Conservation (phyloP, 345 rosid genomes). For the Conringia planisiliqua region DNA sequence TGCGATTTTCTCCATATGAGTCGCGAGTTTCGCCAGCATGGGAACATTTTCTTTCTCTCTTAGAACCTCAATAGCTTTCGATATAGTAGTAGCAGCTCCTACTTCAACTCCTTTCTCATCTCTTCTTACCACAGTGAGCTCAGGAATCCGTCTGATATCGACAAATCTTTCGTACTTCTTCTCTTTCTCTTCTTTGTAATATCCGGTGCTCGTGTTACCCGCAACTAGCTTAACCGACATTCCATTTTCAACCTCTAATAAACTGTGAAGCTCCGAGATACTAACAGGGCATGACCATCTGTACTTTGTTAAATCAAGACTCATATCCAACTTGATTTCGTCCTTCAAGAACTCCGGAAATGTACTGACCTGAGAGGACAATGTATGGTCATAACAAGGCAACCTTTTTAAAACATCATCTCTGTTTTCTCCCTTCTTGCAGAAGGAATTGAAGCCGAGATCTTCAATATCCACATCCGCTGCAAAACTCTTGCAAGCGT, state of each 20-base stretch:
- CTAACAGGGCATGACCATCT: conserved; percentile 56
- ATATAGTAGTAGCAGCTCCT: conserved; percentile 78
- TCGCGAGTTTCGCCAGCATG: conserved; percentile 41
- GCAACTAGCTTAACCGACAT: conserved; percentile 51
- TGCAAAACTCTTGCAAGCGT: conserved; percentile 88
- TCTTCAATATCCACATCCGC: conserved; percentile 83
- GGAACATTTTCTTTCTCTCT: conserved; percentile 28
- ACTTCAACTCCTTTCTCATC: conserved; percentile 56
- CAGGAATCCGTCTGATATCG: conserved; percentile 58
- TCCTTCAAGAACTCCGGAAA: conserved; percentile 69
- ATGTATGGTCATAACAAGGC: conserved; percentile 44
- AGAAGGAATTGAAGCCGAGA: conserved; percentile 73
- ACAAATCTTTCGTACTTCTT: conserved; percentile 45
- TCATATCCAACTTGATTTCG: conserved; percentile 34
- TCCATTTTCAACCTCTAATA: conserved; percentile 37
- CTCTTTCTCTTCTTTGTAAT: conserved; percentile 59
- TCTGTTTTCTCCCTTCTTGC: conserved; percentile 55
- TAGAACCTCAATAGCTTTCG: conserved; percentile 64
- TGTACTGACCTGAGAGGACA: conserved; percentile 25
- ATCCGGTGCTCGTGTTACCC: conserved; percentile 77
- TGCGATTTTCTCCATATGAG: conserved; percentile 79
- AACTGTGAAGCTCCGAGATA: conserved; percentile 47
- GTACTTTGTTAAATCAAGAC: conserved; percentile 40
- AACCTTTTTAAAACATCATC: conserved; percentile 35
- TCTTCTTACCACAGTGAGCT: conserved; percentile 47